phyloP scores from a whole-genome alignment of 2,329 filamentous ascomycete species.

The Allantophomopsis cytisporea region DNA sequence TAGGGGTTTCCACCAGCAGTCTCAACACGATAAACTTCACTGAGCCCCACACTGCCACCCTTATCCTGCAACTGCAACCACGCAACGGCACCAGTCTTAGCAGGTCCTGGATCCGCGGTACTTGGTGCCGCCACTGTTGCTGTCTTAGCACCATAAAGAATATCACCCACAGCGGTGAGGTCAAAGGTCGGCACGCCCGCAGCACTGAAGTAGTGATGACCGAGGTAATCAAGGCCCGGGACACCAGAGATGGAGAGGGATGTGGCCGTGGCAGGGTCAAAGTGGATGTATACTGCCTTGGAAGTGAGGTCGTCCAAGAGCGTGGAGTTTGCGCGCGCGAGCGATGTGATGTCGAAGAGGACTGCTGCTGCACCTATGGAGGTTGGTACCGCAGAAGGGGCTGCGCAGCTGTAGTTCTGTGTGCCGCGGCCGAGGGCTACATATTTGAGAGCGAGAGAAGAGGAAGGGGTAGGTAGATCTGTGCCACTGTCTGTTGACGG shows the following conservation, averaged over 20 bases:
- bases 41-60: conserved; percentile 3
- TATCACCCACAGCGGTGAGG: conserved; percentile 7
- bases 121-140: conserved; percentile 11
- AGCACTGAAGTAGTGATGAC: conserved; percentile 10
- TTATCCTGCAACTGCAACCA: conserved; percentile 6
- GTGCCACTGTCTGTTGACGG: conserved; percentile 5
- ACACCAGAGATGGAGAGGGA: conserved; percentile 4
- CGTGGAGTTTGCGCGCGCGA: conserved; percentile 7
- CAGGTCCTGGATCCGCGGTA: conserved; percentile 9
- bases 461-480: conserved; percentile 8
- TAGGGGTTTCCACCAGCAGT: conserved; percentile 5
- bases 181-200: conserved; percentile 14
- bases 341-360: conserved; percentile 15
- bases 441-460: conserved; percentile 13
- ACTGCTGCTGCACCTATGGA: conserved; percentile 16
- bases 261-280: conserved; percentile 3
- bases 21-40: conserved; percentile 5
- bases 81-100: conserved; percentile 4
- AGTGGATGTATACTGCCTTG: conserved; percentile 7
- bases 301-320: conserved; percentile 8
- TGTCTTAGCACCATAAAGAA: conserved; percentile 11
- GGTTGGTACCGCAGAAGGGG: conserved; percentile 5
- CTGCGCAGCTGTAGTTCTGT: conserved; percentile 19
- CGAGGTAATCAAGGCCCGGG: conserved; percentile 8
- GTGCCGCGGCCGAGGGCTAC: conserved; percentile 17